Evolutionary conservation across 2,329 filamentous ascomycete species (phyloP), one percentile per base, ranked within the genome.

Genomic region (Cordyceps militaris): DNA sequence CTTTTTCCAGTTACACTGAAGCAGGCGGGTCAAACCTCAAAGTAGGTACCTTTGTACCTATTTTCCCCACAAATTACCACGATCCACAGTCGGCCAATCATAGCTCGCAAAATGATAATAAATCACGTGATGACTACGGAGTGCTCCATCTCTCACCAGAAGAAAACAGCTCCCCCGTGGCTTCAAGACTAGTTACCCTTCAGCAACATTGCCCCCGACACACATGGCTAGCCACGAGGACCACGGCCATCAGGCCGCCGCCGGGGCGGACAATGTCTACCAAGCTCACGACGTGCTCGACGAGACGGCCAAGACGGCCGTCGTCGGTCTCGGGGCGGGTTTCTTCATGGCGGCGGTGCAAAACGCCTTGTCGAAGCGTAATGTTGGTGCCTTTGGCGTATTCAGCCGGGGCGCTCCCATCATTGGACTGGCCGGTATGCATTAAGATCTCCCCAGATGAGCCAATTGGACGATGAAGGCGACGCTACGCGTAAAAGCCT

Each of bases 281-380:
- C 83, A 88, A 63, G 84, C 87, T 50, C 83, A 86, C 72, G 89
- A 96, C 80, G 85, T 90, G 64, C 74, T 96, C 66, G 79, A 81
- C 63, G 79, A 81, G 62, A 81, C 86, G 52, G 75, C 86, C 69
- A 84, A 83, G 70, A 83, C 84, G 61, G 82, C 81, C 42, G 67
- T 85, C 62, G 74, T 90, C 66, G 85, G 86, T 61, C 84, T 85
- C 67, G 76, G 77, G 60, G 81, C 82, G 60, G 91, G 91, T 66
- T 75, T 88, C 69, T 80, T 91, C 72, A 71, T 88, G 60, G 87
- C 90, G 52, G 86, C 88, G 57, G 80, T 96, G 63, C 89, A 92
- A 77, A 97, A 96, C 78, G 90, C 91, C 59, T 81, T 97, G 65
- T 81, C 86, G 57, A 91, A 85, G 77, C 81, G 84, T 70, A 96